Evolutionary conservation across 441 rosid species (phyloP).

Genomic region (Lepidium campestre): DNA sequence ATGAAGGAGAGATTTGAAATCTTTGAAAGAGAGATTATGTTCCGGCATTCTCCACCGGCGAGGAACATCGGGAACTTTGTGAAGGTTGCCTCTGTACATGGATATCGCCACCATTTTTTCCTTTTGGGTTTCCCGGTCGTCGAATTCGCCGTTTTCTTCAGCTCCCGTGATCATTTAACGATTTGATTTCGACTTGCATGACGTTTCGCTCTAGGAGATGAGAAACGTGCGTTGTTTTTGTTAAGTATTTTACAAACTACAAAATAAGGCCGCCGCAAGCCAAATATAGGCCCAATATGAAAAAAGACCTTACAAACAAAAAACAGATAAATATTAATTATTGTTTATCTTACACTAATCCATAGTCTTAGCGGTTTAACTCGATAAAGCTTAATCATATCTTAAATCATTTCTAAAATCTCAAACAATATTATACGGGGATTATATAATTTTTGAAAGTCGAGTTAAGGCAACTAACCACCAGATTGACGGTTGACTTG

Average conservation of each 20-base stretch:
- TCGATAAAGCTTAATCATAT: too few relatives aligned
- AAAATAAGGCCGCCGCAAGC: neutral
- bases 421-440: too few relatives aligned
- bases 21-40: constrained; percentile 47
- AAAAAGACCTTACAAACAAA: too few relatives aligned
- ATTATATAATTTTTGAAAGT: too few relatives aligned
- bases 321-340: too few relatives aligned
- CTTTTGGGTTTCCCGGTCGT: neutral
- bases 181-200: neutral
- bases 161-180: neutral
- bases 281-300: neutral
- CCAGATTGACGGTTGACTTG: too few relatives aligned
- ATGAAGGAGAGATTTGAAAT: constrained; percentile 55
- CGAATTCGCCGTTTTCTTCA: constrained; percentile 15
- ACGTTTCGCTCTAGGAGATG: neutral
- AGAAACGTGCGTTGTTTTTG: constrained; percentile 6
- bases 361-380: too few relatives aligned
- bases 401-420: too few relatives aligned
- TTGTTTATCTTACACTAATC: too few relatives aligned
- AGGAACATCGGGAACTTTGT: constrained; percentile 67
- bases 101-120: constrained; percentile 73
- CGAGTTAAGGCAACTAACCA: too few relatives aligned
- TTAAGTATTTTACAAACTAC: neutral
- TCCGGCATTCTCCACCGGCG: constrained; percentile 79
- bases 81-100: constrained; percentile 84